Evolutionary conservation across 345 rosid genomes (phyloP).

Genomic region (Sonneratia alba): DNA sequence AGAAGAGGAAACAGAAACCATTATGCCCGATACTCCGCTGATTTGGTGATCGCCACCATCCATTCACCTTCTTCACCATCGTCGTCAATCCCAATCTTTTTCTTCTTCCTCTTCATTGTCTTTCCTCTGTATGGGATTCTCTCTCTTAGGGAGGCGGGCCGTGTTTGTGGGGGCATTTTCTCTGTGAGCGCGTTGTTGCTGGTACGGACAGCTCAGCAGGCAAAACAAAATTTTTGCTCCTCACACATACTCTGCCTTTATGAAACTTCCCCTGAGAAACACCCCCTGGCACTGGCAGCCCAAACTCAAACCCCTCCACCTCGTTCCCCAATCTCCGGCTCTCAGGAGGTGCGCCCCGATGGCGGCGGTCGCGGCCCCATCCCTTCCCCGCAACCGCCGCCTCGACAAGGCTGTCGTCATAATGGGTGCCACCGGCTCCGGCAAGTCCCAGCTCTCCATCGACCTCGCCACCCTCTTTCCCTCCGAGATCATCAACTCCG

Average conservation of each 20-base stretch:
- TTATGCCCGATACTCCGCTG: neutral
- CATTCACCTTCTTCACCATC: neutral
- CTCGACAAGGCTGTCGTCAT: slow-evolving; percentile 62
- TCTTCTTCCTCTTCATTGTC: neutral
- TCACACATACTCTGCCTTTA: slow-evolving; percentile 6
- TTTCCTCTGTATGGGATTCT: neutral
- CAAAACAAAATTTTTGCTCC: neutral
- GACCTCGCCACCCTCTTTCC: slow-evolving; percentile 50
- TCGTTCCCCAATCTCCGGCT: neutral
- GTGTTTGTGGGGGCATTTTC: neutral
- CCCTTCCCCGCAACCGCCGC: slow-evolving; percentile 4
- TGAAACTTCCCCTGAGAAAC: slow-evolving; percentile 9
- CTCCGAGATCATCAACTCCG: slow-evolving; percentile 71
- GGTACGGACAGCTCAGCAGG: slow-evolving; percentile 4
- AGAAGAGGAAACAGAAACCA: neutral
- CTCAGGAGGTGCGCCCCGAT: slow-evolving; percentile 7
- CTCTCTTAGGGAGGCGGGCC: neutral
- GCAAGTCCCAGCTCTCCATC: slow-evolving; percentile 70
- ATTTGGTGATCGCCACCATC: neutral
- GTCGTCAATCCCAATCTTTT: neutral
- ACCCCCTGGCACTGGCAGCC: neutral
- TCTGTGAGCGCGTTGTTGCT: neutral
- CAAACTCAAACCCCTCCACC: neutral
- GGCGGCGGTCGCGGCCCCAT: slow-evolving; percentile 9
- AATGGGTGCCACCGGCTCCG: slow-evolving; percentile 87